Percentiles rank a stretch among this genome's conserved stretches.
These are phyloP conservation scores for Talaromyces sp. DNA, from an alignment of 2,329 filamentous ascomycete genomes.

Conservation along the genomic window DNA sequence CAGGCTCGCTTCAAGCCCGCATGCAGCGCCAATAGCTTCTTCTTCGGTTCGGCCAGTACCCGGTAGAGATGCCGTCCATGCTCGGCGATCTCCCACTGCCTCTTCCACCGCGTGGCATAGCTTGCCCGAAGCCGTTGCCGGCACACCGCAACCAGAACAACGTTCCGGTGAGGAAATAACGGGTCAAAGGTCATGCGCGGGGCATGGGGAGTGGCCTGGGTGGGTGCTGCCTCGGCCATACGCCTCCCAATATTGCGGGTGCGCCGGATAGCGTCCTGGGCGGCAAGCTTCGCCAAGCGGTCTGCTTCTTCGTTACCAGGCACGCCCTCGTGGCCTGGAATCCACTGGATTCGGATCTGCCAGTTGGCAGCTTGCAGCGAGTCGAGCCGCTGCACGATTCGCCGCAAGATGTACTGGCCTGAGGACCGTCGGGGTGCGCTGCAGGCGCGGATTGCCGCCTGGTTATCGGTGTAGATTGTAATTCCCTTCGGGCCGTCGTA, in stretches of 20 bases:
- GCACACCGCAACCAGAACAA: neutral
- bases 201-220: neutral
- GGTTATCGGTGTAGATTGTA: conserved; percentile 26
- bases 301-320: neutral
- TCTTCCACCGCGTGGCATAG: neutral
- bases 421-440: conserved; percentile 21
- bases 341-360: neutral
- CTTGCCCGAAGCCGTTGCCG: neutral
- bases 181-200: neutral
- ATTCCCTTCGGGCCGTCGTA: neutral
- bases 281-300: neutral
- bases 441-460: conserved; percentile 26
- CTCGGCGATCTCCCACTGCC: neutral
- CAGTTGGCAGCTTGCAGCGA: neutral
- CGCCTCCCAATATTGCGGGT: conserved; percentile 7
- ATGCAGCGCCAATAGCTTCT: neutral
- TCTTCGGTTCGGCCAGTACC: neutral
- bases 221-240: neutral
- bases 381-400: neutral
- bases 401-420: conserved; percentile 17
- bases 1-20: neutral
- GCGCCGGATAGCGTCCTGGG: neutral
- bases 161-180: neutral
- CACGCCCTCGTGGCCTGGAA: conserved; percentile 10
- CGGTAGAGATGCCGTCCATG: neutral